Evolutionary conservation across 2,329 filamentous ascomycete species (phyloP), one percentile per base, ranked within the genome.

Genomic region (Ophiosphaerella korrae): DNA sequence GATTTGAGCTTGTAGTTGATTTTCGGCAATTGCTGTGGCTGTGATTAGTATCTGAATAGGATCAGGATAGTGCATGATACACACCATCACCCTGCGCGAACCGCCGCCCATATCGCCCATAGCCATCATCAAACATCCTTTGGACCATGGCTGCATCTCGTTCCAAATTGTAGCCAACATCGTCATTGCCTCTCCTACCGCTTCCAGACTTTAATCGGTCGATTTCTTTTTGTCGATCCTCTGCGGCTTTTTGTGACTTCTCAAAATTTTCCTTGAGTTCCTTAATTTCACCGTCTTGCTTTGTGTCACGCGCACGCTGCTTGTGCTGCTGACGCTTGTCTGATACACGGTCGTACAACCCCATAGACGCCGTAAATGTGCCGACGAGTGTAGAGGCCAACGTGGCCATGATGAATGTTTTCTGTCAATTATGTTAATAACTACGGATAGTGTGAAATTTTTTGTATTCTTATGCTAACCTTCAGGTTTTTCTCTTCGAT

Each of bases 321-420:
- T 73, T 70, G 24, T 64, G 63, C 51, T 76, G 71, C 41, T 72
- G 67, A 32, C 64, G 60, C 47, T 68, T 71, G 26, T 72, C 66
- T 31, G 67, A 59, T 7, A 77, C 64, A 26, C 74, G 72, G 48
- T 78, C 75, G 57, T 73, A 74, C 14, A 78, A 64, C n/a, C 73
- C 71, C 60, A 76, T 72, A 29, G 73, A 73, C n/a, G 75, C 73
- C 3, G 73, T 74, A 56, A 78, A 77, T 13, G 75, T 77, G 38
- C 75, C 75, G 45, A 78, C 68, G 12, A 78, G 66, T n/a, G 75
- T 78, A 2, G 73, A 75, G 24, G 74, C 73, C 11, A 78, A 58
- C 12, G 75, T 78, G 14, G 75, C 75, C 49, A 77, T 68, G 32
- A 78, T 77, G 67, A 77, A 78, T 18, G 72, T 74, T 75, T 77